These are phyloP conservation scores for Hyaloscypha variabilis DNA, from an alignment of 495 filamentous ascomycete species.

Conservation along the genomic window DNA sequence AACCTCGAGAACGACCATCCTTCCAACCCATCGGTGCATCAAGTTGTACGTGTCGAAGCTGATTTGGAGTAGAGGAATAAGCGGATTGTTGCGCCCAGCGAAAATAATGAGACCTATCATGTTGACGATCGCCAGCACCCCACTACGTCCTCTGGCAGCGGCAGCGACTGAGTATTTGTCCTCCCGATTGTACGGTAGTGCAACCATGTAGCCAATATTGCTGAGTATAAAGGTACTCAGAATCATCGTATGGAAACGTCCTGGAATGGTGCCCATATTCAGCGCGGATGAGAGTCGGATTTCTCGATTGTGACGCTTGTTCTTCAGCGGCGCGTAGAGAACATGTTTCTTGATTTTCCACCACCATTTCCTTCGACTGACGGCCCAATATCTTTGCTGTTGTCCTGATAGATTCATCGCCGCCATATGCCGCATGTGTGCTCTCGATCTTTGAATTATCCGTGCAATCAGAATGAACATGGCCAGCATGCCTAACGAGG, in stretches of 20 bases:
- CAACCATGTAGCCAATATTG: constrained; percentile 66
- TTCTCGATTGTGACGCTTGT: constrained; percentile 84
- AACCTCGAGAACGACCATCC: constrained; percentile 78
- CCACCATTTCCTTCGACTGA: constrained; percentile 49
- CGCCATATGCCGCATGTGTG: constrained; percentile 47
- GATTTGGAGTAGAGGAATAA: constrained; percentile 80
- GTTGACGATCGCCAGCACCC: constrained; percentile 75
- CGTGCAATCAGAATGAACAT: constrained; percentile 47
- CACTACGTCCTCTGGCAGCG: constrained; percentile 74
- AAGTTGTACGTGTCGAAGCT: constrained; percentile 98
- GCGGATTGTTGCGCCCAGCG: constrained; percentile 88
- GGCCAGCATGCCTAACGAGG: constrained; percentile 48
- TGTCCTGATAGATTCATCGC: constrained; percentile 48
- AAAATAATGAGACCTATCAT: constrained; percentile 84
- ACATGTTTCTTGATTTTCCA: constrained; percentile 73
- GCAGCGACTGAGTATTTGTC: constrained; percentile 56
- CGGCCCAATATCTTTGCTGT: constrained; percentile 51
- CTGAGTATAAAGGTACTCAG: constrained; percentile 64
- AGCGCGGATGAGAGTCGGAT: constrained; percentile 75
- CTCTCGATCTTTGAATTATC: constrained; percentile 44
- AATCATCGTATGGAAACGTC: constrained; percentile 76
- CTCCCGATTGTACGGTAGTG: constrained; percentile 56
- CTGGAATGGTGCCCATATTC: constrained; percentile 85
- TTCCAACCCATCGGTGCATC: constrained; percentile 92
- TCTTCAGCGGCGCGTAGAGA: constrained; percentile 82